Base-by-base conservation (phyloP, 2,329 filamentous ascomycete species). In the Phialocephala sp. region DNA sequence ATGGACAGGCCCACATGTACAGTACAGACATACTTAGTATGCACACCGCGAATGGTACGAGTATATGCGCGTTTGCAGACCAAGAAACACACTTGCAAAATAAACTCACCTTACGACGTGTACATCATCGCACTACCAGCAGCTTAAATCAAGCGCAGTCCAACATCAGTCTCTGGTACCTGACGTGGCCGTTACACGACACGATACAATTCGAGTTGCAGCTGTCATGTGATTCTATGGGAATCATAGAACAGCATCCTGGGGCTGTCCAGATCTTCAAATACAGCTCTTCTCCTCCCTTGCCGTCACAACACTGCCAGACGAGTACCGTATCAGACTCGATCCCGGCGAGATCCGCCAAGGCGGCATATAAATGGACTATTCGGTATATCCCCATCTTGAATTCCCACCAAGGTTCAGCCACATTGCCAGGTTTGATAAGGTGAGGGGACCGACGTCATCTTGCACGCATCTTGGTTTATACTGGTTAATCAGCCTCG, bases 401-500 rank as follows among this genome's bases (percentile, higher is more conserved):
- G 15, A 54, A 32, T 18, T 8, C 14, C 50, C 12, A 27, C 18
- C 24, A 35, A 14, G 32, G 50, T 32, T 35, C 50, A 54, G 50
- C 50, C 50, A 54, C 50, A 14, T 18, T 54, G 27, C 35, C 50
- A 54, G 8, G 24, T 4, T 27, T 27, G 47, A 20, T 14, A 9
- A 9, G 24, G 6, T 14, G 18, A 15, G 32, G 24, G 6, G 18
- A 15, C 8, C 57, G 41, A 59, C 57, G 57, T 59, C 57, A 59
- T 47, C 18, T 47, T 47, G n/a, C 36, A 54, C 18, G 45, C 14
- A 11, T 20, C 18, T 24, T 20, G 12, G n/a, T 24, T 37, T n/a
- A 11, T 27, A 14, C 56, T 41, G 45, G 50, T 54, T 54, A 32
- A 14, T 59, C 57, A 50, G 57, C 57, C 57, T 59, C 57, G 41